Evolutionary conservation across 1,284 basidiomycete species (phyloP), one percentile per base, ranked within the genome.

Genomic region (Cryptococcus hybrid): DNA sequence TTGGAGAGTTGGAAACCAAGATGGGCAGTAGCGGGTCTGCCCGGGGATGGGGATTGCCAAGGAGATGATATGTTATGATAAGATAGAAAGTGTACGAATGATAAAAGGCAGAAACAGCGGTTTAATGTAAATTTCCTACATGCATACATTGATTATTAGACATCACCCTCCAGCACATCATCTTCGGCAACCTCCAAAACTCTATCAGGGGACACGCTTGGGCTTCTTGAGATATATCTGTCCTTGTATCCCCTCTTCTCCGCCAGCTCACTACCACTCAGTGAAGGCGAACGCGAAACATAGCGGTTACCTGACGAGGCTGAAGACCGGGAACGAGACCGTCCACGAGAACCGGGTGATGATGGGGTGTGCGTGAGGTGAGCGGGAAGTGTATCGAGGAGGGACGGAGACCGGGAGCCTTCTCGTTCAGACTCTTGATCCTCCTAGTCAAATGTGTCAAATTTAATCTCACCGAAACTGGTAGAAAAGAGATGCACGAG

Each of bases 1-100:
- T 93, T 5, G 81, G 79, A 3, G 91, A 93, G 55, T 85, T 92
- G 5, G 90, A 92, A 78, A 83, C 55, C 60, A 75, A 58, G 65
- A 67, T 64, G 63, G 69, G 60, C 11, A 54, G 42, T 46, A 57
- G 58, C 2, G 48, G 24, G 24, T n/a, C 30, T 12, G 63, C 60
- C 35, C 47, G 59, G 24, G 52, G 65, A 47, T 61, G 57, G 54
- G 59, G 66, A 12, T 18, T 58, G 11, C 47, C 65, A 39, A 61
- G 67, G 52, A 45, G 61, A 56, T 59, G 44, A 38, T n/a, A 30
- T 5, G 37, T 8, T 8, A 8, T 9, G 18, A 50, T 36, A 50
- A 12, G 46, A 36, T 37, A 36, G 2, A 11, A 37, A 36, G 7
- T 30, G 35, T 13, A 7, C 34, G 35, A 51, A 30, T 51, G 37